Evolutionary conservation across 495 filamentous ascomycete species (phyloP).

Genomic region (Cercophora scortea): DNA sequence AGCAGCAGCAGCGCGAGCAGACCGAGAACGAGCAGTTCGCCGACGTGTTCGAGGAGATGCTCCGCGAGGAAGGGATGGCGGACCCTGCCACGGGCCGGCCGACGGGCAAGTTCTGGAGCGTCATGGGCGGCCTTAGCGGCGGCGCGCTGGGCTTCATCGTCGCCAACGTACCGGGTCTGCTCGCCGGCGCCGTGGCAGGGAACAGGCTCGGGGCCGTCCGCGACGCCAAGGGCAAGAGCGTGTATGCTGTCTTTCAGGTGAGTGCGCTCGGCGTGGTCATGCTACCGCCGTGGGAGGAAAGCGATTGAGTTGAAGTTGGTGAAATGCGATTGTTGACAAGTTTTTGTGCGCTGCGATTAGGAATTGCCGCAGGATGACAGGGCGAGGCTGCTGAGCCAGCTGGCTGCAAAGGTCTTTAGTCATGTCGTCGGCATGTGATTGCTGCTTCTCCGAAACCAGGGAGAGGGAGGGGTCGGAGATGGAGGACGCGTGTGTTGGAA

Average conservation of each 20-base stretch:
- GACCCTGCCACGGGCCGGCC: constrained; percentile 41
- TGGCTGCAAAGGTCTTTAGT: constrained; percentile 66
- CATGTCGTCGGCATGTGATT: constrained; percentile 40
- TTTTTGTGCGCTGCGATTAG: constrained; percentile 7
- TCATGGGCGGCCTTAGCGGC: constrained; percentile 80
- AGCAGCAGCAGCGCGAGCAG: constrained; percentile 20
- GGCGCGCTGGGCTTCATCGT: constrained; percentile 92
- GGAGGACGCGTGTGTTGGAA: too few relatives aligned
- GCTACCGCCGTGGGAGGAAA: neutral
- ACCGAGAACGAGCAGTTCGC: constrained; percentile 75
- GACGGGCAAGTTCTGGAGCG: constrained; percentile 73
- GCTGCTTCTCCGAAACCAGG: too few relatives aligned
- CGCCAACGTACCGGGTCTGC: constrained; percentile 77
- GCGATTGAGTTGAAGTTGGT: neutral
- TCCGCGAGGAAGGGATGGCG: constrained; percentile 78
- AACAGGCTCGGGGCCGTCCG: constrained; percentile 82
- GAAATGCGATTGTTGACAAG: constrained; percentile 1
- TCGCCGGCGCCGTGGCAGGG: constrained; percentile 89
- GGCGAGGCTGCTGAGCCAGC: constrained; percentile 64
- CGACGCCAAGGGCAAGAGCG: constrained; percentile 88
- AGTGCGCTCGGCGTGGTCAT: constrained; percentile 9
- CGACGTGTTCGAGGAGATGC: constrained; percentile 93
- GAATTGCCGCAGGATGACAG: constrained; percentile 77
- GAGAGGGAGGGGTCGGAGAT: too few relatives aligned
- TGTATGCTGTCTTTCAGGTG: constrained; percentile 77